phyloP scores from a whole-genome alignment of 2,329 filamentous ascomycete genomes.

The Scolecobasidium constrictum region DNA sequence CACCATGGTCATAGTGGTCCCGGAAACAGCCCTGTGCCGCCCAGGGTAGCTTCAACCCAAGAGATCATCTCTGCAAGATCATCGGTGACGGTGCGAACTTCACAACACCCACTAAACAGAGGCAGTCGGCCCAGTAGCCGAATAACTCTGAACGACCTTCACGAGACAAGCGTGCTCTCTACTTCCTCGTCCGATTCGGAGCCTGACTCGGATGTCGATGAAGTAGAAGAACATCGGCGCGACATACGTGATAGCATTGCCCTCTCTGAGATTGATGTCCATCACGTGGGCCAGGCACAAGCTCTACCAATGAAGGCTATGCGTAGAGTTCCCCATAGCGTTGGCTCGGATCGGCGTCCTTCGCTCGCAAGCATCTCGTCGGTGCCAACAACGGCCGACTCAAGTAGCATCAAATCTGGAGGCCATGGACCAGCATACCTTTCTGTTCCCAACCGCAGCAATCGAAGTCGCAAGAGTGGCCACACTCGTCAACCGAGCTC shows the following conservation, averaged over 20 bases:
- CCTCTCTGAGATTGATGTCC: constrained; percentile 17
- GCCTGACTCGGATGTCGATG: constrained; percentile 19
- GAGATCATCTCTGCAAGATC: background rate
- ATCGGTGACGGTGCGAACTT: background rate
- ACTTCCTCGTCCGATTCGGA: constrained; percentile 23
- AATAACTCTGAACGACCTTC: constrained; percentile 20
- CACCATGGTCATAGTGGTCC: background rate
- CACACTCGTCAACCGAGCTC: constrained; percentile 26
- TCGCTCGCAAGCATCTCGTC: constrained; percentile 11
- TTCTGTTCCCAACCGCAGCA: background rate
- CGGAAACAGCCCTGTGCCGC: background rate
- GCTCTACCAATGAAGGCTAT: constrained; percentile 21
- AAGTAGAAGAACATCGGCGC: constrained; percentile 14
- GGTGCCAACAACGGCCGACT: constrained; percentile 12
- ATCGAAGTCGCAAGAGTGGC: constrained; percentile 16
- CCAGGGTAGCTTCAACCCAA: background rate
- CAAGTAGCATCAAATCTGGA: constrained; percentile 5
- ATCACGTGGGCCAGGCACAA: constrained; percentile 26
- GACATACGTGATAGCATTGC: constrained; percentile 22
- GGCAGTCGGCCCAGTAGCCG: constrained; percentile 20
- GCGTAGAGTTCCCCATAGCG: background rate
- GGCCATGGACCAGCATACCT: background rate
- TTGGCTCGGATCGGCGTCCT: background rate
- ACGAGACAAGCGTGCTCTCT: constrained; percentile 27
- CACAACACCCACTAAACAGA: constrained; percentile 15